A percentile compares a stretch with the other conserved stretches of the same genome.
Conservation (phyloP, 73 alveolate species). For the Urostyla sp. region DNA sequence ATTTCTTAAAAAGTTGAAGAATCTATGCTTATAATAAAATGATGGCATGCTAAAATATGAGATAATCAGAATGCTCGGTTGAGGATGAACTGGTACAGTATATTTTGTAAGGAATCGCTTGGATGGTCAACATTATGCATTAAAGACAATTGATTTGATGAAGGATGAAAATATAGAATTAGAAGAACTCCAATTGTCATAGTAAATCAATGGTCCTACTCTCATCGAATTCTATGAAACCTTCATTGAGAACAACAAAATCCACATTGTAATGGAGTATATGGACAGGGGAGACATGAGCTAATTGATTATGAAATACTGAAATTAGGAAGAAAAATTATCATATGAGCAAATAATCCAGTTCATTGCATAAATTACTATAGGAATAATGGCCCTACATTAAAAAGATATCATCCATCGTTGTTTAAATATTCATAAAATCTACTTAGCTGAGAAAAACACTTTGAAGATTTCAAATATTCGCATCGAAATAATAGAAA, state of each 20-base stretch:
- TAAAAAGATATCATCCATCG: conserved; percentile 93
- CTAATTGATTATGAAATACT: conserved; percentile 80
- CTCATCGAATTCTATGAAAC: conserved; percentile 93
- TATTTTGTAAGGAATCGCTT: conserved; percentile 58
- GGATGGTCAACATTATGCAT: conserved; percentile 64
- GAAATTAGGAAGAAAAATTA: conserved; percentile 69
- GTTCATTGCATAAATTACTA: conserved; percentile 89
- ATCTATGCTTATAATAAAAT: conserved; percentile 9
- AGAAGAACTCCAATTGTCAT: conserved; percentile 91
- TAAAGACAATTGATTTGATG: conserved; percentile 64
- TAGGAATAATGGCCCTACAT: conserved; percentile 95
- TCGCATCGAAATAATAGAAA: too few relatives aligned
- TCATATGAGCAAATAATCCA: conserved; percentile 81
- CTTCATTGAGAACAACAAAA: conserved; percentile 83
- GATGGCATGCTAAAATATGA: conserved; percentile 38
- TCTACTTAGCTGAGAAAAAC: conserved; percentile 84
- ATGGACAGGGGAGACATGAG: conserved; percentile 96
- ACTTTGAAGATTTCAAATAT: conserved; percentile 95
- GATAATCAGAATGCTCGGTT: conserved; percentile 66
- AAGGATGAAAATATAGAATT: conserved; percentile 83
- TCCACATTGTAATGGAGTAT: conserved; percentile 95
- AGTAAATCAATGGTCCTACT: conserved; percentile 93
- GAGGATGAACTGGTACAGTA: conserved; percentile 90
- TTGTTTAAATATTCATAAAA: conserved; percentile 93
- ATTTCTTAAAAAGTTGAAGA: conserved; percentile 40